Percentiles rank a stretch among this genome's conserved stretches.
phyloP scores from a whole-genome alignment of 306 rosid species.

The Cucumis melo region DNA sequence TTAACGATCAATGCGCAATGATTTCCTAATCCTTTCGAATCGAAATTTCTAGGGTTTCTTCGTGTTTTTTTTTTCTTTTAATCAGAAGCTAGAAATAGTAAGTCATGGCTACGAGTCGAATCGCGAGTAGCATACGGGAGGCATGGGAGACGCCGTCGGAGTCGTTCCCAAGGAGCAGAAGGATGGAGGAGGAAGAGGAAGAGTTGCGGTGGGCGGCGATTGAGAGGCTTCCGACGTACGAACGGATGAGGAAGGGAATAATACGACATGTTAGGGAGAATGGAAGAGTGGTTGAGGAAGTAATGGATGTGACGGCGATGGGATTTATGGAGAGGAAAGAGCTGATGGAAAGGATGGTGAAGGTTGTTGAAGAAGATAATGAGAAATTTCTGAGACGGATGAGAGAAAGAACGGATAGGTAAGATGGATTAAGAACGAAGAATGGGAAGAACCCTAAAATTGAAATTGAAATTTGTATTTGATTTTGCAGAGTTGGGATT shows the following conservation, averaged over 20 bases:
- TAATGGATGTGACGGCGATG: conserved; percentile 47
- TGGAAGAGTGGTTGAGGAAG: conserved; percentile 36
- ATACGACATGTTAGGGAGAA: conserved; percentile 34
- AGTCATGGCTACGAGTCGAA: background rate
- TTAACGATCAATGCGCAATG: background rate
- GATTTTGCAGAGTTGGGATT: conserved; percentile 43
- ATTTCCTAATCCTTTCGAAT: too few species aligned
- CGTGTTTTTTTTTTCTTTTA: too few species aligned
- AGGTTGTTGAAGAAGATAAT: conserved; percentile 50
- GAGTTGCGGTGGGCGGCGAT: conserved; percentile 81
- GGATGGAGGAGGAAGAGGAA: conserved; percentile 19
- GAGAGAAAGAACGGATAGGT: conserved; percentile 24
- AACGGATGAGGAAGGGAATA: conserved; percentile 49
- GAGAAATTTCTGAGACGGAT: conserved; percentile 49
- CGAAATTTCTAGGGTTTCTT: background rate
- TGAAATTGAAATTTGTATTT: too few species aligned
- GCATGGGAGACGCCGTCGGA: background rate
- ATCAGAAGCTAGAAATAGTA: too few species aligned
- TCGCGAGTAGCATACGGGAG: background rate
- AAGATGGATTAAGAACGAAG: too few species aligned
- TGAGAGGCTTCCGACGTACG: conserved; percentile 81
- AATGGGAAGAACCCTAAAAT: too few species aligned
- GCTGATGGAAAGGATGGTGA: conserved; percentile 38
- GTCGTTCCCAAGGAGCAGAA: background rate
- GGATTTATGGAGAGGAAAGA: conserved; percentile 32